Evolutionary conservation across 768 basidiomycete species (phyloP), one percentile per base, ranked within the genome.

Genomic region (Fibroporia radiculosa): DNA sequence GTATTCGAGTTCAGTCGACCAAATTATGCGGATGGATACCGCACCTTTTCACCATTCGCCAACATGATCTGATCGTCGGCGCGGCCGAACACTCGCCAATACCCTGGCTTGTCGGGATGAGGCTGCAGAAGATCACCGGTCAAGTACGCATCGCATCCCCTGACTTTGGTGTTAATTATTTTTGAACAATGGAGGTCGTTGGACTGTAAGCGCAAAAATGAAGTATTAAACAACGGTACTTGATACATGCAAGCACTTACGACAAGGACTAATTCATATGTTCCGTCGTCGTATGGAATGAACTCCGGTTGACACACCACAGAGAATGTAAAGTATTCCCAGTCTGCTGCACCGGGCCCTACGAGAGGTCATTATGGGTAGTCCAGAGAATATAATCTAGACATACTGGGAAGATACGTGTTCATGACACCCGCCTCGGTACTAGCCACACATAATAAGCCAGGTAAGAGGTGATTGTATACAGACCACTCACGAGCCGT

Each of bases 11-110:
- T 22, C n/a, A 11, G 35, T 11, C 10, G 10, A 10, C 18, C 6
- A 32, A 40, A 23, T 29, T n/a, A 26, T 13, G 33, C 14, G 12
- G 5, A 27, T 23, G 35, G 6, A n/a, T 14, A 7, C 11, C 19
- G 14, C 14, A 32, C 25, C 37, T 14, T 37, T 63, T 68, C 64
- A 14, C 69, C 69, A 11, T 64, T 69, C 20, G 57, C 59, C 36
- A 68, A 59, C 54, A 67, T 66, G 29, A 74, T 67, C 52, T 73
- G 71, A 44, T 74, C 72, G 45, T 73, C 72, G 10, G 52, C 57
- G 14, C 74, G 59, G 2, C 74, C 72, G 40, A 57, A 63, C 2
- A 73, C 51, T 42, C 57, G 65, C 58, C 62, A 72, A 23, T 62
- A 48, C 2, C 54, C 52, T 2, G 53, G 56, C 18, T 67, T 65